Percentiles rank a stretch among this genome's conserved stretches.
phyloP scores from a whole-genome alignment of 306 rosid genomes.

The Citrullus mucosospermus region DNA sequence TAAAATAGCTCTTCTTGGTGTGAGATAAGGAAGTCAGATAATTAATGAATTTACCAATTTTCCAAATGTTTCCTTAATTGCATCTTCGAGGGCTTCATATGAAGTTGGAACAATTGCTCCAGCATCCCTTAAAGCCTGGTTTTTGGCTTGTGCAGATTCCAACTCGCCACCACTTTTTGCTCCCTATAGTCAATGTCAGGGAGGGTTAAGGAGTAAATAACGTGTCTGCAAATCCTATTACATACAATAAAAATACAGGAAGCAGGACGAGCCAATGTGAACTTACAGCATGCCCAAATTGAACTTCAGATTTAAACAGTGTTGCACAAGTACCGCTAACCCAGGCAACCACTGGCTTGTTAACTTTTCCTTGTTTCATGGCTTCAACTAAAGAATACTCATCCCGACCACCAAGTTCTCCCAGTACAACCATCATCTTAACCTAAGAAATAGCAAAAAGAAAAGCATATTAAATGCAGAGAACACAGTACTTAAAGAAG shows the following conservation, averaged over 20 bases:
- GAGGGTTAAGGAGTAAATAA: conserved; percentile 1
- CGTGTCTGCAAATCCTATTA: not conserved
- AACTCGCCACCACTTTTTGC: conserved; percentile 99
- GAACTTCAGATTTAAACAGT: conserved; percentile 98
- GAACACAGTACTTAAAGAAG: not conserved
- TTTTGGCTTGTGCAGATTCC: conserved; percentile 98
- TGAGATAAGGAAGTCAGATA: conserved; percentile 12
- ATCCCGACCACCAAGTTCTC: conserved; percentile 96
- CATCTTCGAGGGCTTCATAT: conserved; percentile 66
- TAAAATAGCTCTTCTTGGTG: not conserved
- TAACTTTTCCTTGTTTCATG: conserved; percentile 83
- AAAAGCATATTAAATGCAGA: conserved; percentile 11
- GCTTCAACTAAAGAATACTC: conserved; percentile 97
- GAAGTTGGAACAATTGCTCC: conserved; percentile 98
- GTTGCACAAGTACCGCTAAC: conserved; percentile 99
- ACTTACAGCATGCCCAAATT: conserved; percentile 99
- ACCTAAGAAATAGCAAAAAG: conserved; percentile 34
- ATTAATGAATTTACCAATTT: conserved; percentile 52
- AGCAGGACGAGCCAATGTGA: not conserved
- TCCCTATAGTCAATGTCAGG: conserved; percentile 39
- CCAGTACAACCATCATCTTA: conserved; percentile 91
- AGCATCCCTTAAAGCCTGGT: conserved; percentile 85
- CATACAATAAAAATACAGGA: conserved; percentile 8
- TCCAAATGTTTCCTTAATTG: conserved; percentile 72
- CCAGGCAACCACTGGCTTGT: conserved; percentile 97